phyloP scores from a whole-genome alignment of 176 grass and related monocot species.

The Aegilops tauschii region DNA sequence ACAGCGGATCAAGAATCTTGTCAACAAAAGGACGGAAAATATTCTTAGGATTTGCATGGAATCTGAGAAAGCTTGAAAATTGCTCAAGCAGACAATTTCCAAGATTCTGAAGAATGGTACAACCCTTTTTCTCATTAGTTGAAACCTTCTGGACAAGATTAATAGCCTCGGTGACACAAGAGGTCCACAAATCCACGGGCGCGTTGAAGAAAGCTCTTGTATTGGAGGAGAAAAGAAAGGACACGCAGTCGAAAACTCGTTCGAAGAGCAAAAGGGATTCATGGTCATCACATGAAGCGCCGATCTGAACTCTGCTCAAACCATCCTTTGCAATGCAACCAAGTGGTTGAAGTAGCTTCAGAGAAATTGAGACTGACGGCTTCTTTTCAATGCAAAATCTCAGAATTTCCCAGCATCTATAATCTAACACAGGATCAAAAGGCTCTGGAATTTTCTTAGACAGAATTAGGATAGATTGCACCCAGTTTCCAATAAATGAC shows the following conservation, averaged over 20 bases:
- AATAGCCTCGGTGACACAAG: conserved; percentile 60
- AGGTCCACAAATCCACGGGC: conserved; percentile 74
- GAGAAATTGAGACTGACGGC: conserved; percentile 55
- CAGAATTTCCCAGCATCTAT: conserved; percentile 71
- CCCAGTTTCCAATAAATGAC: conserved; percentile 78
- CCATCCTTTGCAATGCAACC: conserved; percentile 57
- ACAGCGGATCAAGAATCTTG: conserved; percentile 62
- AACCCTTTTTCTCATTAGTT: conserved; percentile 39
- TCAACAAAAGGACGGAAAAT: conserved; percentile 82
- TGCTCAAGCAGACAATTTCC: conserved; percentile 63
- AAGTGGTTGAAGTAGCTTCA: conserved; percentile 72
- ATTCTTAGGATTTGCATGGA: conserved; percentile 88
- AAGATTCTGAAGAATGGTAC: conserved; percentile 47
- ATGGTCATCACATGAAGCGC: conserved; percentile 19
- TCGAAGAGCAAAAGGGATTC: conserved; percentile 54
- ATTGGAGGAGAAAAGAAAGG: conserved; percentile 69
- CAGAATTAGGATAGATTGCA: conserved; percentile 60
- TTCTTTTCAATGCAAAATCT: conserved; percentile 70
- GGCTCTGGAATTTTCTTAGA: conserved; percentile 48
- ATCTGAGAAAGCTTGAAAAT: conserved; percentile 75
- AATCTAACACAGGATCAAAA: conserved; percentile 71
- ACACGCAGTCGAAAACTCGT: conserved; percentile 60
- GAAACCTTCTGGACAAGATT: conserved; percentile 67
- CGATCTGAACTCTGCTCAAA: conserved; percentile 38
- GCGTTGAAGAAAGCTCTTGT: conserved; percentile 82